Conservation (phyloP, 192 early-diverging fungal genomes). For the Rhizophagus sp. region DNA sequence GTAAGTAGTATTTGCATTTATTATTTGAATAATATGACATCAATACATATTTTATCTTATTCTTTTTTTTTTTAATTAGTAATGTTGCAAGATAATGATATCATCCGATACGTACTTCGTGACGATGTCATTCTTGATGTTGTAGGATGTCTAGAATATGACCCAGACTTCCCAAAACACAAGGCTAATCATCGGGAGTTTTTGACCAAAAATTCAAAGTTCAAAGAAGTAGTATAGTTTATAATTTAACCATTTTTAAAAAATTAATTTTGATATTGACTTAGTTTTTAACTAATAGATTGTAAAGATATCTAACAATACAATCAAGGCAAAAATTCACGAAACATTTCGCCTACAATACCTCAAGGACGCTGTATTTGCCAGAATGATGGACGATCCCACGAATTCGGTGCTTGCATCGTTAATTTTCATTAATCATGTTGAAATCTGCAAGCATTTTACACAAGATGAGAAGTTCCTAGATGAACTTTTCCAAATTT, state of each 20-base stretch:
- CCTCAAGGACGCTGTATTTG: slow-evolving; percentile 83
- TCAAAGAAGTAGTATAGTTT: slow-evolving; percentile 39
- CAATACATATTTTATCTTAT: neutral
- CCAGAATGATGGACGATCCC: slow-evolving; percentile 74
- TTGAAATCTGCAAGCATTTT: slow-evolving; percentile 80
- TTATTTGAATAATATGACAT: neutral
- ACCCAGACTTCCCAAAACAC: slow-evolving; percentile 67
- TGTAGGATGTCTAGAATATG: slow-evolving; percentile 89
- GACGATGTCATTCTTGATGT: slow-evolving; percentile 75
- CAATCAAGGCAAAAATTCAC: slow-evolving; percentile 77
- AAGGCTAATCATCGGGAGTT: slow-evolving; percentile 79
- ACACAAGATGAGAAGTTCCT: slow-evolving; percentile 70
- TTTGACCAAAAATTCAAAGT: slow-evolving; percentile 57
- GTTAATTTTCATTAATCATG: slow-evolving; percentile 80
- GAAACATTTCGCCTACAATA: slow-evolving; percentile 87
- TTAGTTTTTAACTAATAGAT: slow-evolving; percentile 44
- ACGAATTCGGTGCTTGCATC: slow-evolving; percentile 72
- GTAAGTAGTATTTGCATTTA: slow-evolving; percentile 46
- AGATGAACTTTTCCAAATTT: slow-evolving; percentile 67
- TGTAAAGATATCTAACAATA: slow-evolving; percentile 74
- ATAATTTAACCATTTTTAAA: neutral
- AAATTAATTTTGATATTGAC: too few species aligned
- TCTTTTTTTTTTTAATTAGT: slow-evolving; percentile 44
- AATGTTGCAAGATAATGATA: slow-evolving; percentile 73
- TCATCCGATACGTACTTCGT: slow-evolving; percentile 73